phyloP scores from a whole-genome alignment of 305 asterid genomes.

The Solanum hybrid region DNA sequence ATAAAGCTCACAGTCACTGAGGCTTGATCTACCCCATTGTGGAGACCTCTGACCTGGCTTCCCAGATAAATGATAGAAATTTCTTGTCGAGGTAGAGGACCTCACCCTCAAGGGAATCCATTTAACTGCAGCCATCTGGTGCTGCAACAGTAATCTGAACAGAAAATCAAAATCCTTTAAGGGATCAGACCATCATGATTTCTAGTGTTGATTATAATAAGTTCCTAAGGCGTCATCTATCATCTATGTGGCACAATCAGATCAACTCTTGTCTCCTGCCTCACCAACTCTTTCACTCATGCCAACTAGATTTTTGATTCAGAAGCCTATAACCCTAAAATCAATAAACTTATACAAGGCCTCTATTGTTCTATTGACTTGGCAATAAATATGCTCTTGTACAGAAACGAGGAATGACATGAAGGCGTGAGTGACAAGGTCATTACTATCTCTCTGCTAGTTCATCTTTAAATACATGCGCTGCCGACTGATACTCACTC shows the following conservation, averaged over 20 bases:
- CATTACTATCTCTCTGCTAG: neutral
- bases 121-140: neutral
- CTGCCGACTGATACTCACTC: neutral
- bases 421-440: neutral
- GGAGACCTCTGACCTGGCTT: neutral
- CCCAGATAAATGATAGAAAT: neutral
- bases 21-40: neutral
- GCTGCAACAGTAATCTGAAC: neutral
- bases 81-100: neutral
- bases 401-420: neutral
- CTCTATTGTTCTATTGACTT: neutral
- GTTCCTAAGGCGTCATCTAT: neutral
- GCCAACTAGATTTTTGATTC: neutral
- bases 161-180: neutral
- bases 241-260: neutral
- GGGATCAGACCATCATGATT: neutral
- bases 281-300: neutral
- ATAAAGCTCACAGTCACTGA: neutral
- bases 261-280: neutral
- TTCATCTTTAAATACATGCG: neutral
- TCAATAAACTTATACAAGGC: neutral
- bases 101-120: neutral
- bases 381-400: neutral
- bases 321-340: neutral
- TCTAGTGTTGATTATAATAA: neutral